Evolutionary conservation across 179 eudicot species (phyloP), one percentile per base, ranked within the genome.

Genomic region (Gypsophila paniculata): DNA sequence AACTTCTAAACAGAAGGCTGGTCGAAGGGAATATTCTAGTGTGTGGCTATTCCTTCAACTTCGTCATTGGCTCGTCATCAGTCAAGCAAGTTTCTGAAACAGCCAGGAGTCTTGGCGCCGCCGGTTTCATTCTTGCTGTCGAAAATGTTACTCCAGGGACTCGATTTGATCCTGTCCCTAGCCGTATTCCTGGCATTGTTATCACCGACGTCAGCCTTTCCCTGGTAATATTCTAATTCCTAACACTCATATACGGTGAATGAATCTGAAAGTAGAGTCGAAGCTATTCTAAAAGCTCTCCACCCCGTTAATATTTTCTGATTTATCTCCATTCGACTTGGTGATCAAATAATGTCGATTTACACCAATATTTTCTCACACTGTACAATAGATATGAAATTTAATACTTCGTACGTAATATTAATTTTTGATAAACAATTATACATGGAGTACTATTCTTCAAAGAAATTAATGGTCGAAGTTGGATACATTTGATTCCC

Each of bases 21-120:
- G 93, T 93, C 74, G 78, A 88, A 73, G 98, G 98, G 63, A 91
- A 91, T 25, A 88, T 93, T 77, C 87, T 93, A 68, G 85, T 93
- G 12, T 93, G 98, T 83, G 98, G 98, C 69, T 93, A 93, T 83
- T 91, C 98, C 44, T 93, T 89, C 81, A 88, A 93, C 70, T 93
- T 91, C 83, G 93, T 89, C 52, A 81, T 85, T 48, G 98, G 98
- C 15, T 83, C 85, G 36, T 89, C 98, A 22, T 93, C 97, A 17
- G 81, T 93, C 68, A 93, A 89, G 85, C 86, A 82, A 76, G 98
- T 93, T 39, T 75, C 97, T 11, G 85, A 91, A 79, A 93, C 97
- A 67, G 96, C 98, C 69, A 85, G 74, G 82, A 85, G 85, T 75
- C 91, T 91, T 15, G 96, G 97, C 68, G 98, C 98, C 58, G 86